Percentiles rank a stretch among this genome's conserved stretches.
Evolutionary conservation across 495 filamentous ascomycete genomes (phyloP).

Genomic region (Penicillium chermesinum): DNA sequence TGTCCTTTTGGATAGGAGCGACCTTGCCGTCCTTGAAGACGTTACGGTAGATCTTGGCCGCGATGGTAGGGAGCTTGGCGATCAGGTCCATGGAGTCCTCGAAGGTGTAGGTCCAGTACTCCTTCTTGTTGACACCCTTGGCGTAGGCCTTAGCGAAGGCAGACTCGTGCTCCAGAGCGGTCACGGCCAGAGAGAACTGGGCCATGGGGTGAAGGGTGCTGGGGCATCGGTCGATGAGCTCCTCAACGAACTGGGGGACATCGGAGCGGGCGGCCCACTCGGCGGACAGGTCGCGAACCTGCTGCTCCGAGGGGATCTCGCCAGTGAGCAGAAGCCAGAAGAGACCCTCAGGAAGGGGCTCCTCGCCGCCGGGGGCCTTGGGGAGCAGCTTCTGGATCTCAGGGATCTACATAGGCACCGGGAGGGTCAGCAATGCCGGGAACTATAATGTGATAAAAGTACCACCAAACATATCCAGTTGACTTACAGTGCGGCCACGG

Average conservation of each 20-base stretch:
- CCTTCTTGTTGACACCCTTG: constrained; percentile 96
- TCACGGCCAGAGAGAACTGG: constrained; percentile 96
- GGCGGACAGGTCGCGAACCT: constrained; percentile 93
- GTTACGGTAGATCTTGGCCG: constrained; percentile 97
- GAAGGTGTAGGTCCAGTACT: constrained; percentile 99
- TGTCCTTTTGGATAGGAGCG: constrained; percentile 87
- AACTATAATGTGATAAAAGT: no score
- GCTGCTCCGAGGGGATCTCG: constrained; percentile 93
- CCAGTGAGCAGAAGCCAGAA: constrained; percentile 99
- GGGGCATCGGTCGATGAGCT: constrained; percentile 98
- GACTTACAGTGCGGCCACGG: constrained; percentile 80
- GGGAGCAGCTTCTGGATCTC: constrained; percentile 97
- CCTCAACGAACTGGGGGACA: constrained; percentile 93
- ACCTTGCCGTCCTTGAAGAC: constrained; percentile 99
- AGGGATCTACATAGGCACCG: constrained; percentile 59
- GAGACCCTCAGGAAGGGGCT: constrained; percentile 97
- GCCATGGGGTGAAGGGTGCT: constrained; percentile 99
- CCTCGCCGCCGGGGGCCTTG: constrained; percentile 90
- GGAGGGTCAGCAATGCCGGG: constrained; percentile 25
- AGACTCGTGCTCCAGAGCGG: constrained; percentile 96
- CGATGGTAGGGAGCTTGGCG: constrained; percentile 98
- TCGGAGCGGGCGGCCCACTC: constrained; percentile 98
- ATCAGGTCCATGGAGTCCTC: constrained; percentile 99
- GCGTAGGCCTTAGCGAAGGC: constrained; percentile 96
- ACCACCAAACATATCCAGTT: no score